phyloP scores from a whole-genome alignment of 2,329 filamentous ascomycete species.

The Pseudogymnoascus sp. region DNA sequence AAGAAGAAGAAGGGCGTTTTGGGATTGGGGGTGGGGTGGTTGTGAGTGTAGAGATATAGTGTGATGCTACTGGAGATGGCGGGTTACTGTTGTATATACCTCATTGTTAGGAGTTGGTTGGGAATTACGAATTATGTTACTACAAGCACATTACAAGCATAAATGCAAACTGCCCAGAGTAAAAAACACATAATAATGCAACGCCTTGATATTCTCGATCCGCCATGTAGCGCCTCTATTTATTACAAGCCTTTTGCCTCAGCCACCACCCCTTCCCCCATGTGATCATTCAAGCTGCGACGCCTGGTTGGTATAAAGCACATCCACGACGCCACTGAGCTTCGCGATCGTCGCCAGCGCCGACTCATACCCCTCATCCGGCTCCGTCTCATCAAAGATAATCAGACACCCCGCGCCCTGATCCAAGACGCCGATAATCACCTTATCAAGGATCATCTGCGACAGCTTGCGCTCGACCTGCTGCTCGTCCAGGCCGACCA shows the following conservation, averaged over 20 bases:
- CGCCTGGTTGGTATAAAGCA: constrained; percentile 95
- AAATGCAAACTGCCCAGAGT: no score
- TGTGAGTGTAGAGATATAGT: background rate
- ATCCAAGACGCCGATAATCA: constrained; percentile 94
- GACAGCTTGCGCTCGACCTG: constrained; percentile 97
- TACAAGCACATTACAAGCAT: background rate
- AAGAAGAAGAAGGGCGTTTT: constrained; percentile 4
- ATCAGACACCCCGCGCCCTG: constrained; percentile 97
- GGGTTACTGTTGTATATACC: background rate
- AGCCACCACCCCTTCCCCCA: background rate
- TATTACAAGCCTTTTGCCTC: constrained; percentile 4
- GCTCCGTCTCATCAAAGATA: constrained; percentile 89
- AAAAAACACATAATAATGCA: background rate
- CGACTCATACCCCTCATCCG: constrained; percentile 89
- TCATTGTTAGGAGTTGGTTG: constrained; percentile 1
- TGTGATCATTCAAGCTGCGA: constrained; percentile 78
- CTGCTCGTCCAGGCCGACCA: constrained; percentile 91
- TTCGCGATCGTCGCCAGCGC: constrained; percentile 94
- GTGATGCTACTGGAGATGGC: background rate
- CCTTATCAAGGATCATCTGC: constrained; percentile 99
- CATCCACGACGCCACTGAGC: constrained; percentile 93
- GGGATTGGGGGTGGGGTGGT: constrained; percentile 6
- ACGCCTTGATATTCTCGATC: constrained; percentile 6
- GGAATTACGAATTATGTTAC: constrained; percentile 3
- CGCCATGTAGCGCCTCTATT: constrained; percentile 9